These are phyloP conservation scores for Chaetomium fimeti DNA, from an alignment of 495 filamentous ascomycete species.

Conservation along the genomic window DNA sequence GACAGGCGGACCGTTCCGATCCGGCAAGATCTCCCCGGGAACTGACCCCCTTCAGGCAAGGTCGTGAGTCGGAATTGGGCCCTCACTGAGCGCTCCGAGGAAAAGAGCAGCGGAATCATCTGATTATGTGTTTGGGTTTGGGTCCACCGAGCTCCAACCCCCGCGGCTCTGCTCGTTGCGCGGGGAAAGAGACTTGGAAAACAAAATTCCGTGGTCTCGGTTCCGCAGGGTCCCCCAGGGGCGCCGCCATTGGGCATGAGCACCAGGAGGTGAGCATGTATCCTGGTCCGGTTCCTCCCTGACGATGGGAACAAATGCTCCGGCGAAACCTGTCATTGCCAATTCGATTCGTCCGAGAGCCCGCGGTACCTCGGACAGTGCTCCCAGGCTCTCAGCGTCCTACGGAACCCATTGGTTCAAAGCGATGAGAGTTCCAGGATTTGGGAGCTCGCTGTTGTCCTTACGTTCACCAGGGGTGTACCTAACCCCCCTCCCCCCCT, in stretches of 20 bases:
- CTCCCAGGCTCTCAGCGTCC: no score
- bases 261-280: no score
- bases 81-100: not conserved
- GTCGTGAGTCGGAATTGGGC: not conserved
- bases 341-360: no score
- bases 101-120: not conserved
- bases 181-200: not conserved
- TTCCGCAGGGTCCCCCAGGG: not conserved
- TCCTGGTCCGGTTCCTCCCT: no score
- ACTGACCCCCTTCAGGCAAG: not conserved
- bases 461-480: not conserved
- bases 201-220: not conserved
- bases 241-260: no score
- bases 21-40: not conserved
- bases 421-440: not conserved
- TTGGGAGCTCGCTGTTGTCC: not conserved
- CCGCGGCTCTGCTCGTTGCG: not conserved
- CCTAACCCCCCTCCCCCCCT: constrained; percentile 1
- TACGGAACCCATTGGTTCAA: not conserved
- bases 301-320: no score
- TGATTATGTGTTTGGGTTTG: not conserved
- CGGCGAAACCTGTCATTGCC: no score
- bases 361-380: no score
- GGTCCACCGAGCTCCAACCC: not conserved
- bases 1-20: constrained; percentile 11